These are phyloP conservation scores for Tinospora cordifolia DNA, from an alignment of 164 flowering plant genomes.

Conservation along the genomic window DNA sequence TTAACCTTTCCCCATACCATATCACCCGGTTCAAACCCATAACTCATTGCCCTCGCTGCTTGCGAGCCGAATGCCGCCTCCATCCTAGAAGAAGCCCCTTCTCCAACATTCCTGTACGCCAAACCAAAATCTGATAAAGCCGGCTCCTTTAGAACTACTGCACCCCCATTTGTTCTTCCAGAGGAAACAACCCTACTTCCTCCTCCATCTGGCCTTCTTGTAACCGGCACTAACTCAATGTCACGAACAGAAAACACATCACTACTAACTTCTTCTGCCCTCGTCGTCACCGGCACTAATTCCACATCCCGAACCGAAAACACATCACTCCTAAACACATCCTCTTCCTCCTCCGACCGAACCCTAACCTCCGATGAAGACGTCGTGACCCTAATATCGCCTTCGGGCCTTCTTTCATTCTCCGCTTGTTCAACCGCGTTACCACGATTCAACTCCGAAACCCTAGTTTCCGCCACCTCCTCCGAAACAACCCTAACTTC, in stretches of 20 bases:
- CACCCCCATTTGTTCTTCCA: not conserved
- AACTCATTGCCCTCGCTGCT: constrained; percentile 1
- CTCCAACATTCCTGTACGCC: constrained; percentile 12
- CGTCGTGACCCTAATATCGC: not conserved
- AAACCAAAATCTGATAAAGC: not conserved
- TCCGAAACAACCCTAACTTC: constrained; percentile 24
- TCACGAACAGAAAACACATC: constrained; percentile 4
- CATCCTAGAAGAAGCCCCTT: not conserved
- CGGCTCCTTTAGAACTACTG: not conserved
- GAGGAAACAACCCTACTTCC: not conserved
- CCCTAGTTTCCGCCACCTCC: constrained; percentile 12
- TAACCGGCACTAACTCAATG: not conserved
- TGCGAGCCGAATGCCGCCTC: constrained; percentile 14
- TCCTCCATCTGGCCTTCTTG: not conserved
- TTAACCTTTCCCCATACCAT: constrained; percentile 99
- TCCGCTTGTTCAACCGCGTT: not conserved
- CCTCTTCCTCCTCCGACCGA: not conserved
- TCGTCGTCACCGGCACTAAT: not conserved
- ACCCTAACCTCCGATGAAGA: not conserved
- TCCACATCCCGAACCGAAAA: not conserved
- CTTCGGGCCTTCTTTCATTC: not conserved
- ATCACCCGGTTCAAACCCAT: constrained; percentile 36
- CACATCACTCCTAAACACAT: not conserved
- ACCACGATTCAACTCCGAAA: constrained; percentile 1
- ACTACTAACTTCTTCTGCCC: not conserved